Conservation (phyloP, 257 asterid species). For the Nicotiana otophora region DNA sequence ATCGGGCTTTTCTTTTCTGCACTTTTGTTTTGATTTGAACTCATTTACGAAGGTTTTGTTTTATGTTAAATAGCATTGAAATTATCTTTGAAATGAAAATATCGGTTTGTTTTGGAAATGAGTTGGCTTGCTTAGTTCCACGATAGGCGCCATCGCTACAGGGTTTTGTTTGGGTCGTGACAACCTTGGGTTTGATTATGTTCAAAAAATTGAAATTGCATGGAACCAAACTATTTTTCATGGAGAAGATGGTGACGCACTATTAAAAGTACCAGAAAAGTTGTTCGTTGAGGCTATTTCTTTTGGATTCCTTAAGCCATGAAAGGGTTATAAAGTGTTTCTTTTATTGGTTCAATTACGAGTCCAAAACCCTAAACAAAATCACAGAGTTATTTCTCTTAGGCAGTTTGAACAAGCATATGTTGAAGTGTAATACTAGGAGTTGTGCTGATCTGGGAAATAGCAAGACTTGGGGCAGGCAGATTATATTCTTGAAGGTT, state of each 20-base stretch:
- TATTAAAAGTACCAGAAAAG: background rate
- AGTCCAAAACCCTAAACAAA: constrained; percentile 19
- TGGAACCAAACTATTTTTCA: constrained; percentile 31
- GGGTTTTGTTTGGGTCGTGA: too few species aligned
- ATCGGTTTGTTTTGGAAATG: too few species aligned
- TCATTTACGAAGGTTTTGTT: too few species aligned
- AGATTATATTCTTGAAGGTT: constrained; percentile 20
- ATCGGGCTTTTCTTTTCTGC: too few species aligned
- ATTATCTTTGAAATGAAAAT: too few species aligned
- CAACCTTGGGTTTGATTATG: constrained; percentile 26
- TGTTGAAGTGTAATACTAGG: background rate
- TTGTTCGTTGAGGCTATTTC: constrained; percentile 21
- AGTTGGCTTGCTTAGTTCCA: too few species aligned
- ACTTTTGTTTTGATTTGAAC: too few species aligned
- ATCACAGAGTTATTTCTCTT: constrained; percentile 32
- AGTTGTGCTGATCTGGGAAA: background rate
- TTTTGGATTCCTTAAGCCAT: constrained; percentile 31
- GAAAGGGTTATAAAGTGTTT: constrained; percentile 33
- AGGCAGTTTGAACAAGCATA: constrained; percentile 26
- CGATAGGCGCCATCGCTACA: too few species aligned
- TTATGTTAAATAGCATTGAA: too few species aligned
- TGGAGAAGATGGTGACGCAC: background rate
- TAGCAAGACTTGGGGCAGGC: constrained; percentile 31
- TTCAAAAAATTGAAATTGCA: constrained; percentile 22
- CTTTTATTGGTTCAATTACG: constrained; percentile 30